Evolutionary conservation across 805 yeast species (phyloP).

Genomic region (Barnettozyma botsteinii): DNA sequence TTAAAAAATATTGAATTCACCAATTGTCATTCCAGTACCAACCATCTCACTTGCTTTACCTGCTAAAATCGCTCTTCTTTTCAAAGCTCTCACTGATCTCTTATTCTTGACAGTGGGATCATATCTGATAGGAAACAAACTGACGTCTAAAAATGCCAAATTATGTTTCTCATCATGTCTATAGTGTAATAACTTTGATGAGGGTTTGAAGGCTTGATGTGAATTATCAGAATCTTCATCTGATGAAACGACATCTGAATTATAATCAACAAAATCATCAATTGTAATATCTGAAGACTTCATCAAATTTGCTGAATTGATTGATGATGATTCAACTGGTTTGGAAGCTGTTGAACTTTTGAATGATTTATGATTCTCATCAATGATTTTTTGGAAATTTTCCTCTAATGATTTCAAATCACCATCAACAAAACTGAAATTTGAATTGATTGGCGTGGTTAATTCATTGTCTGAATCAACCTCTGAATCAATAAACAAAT

Average conservation of each 20-base stretch:
- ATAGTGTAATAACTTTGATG: conserved; percentile 19
- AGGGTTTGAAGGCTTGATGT: conserved; percentile 4
- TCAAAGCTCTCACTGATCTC: conserved; percentile 20
- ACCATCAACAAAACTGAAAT: conserved; percentile 6
- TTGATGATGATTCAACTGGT: conserved; percentile 6
- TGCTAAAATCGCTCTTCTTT: conserved; percentile 25
- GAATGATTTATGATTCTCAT: conserved; percentile 17
- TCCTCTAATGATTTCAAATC: conserved; percentile 25
- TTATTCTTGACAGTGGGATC: conserved; percentile 16
- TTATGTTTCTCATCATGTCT: conserved; percentile 27
- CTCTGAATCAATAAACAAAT: conserved; percentile 17
- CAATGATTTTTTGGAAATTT: conserved; percentile 24
- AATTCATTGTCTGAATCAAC: conserved; percentile 16
- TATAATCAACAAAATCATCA: conserved; percentile 20
- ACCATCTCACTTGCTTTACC: conserved; percentile 28
- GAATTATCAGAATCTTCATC: conserved; percentile 12
- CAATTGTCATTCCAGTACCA: conserved; percentile 24
- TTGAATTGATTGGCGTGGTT: conserved; percentile 9
- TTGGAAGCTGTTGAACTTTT: conserved; percentile 1
- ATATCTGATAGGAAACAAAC: conserved; percentile 25
- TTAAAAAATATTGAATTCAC: conserved; percentile 20
- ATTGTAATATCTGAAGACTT: conserved; percentile 2
- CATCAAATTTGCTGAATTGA: not conserved
- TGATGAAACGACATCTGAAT: conserved; percentile 13
- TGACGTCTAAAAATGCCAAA: conserved; percentile 26